Conservation (phyloP, 495 filamentous ascomycete species). For the Talaromyces ruber region DNA sequence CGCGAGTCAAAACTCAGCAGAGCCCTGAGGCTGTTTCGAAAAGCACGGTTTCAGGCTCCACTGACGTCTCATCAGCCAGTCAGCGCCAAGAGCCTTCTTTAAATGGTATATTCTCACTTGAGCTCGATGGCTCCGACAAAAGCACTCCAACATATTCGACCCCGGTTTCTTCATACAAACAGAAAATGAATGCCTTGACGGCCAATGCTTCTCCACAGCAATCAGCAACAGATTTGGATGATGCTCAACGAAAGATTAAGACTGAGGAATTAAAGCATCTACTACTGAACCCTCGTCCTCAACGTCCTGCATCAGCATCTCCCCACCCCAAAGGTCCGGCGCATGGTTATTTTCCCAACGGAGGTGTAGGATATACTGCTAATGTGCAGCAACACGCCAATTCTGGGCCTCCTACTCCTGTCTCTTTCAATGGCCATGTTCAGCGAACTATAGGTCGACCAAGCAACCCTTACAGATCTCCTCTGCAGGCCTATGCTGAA, state of each 20-base stretch:
- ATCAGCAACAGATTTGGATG: conserved; percentile 15
- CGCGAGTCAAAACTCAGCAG: conserved; percentile 34
- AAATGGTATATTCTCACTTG: conserved; percentile 54
- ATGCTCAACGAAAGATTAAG: conserved; percentile 34
- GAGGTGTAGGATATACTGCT: conserved; percentile 20
- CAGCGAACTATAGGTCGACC: background rate
- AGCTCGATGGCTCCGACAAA: conserved; percentile 48
- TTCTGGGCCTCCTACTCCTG: conserved; percentile 26
- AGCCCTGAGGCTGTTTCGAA: conserved; percentile 34
- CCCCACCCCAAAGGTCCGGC: conserved; percentile 11
- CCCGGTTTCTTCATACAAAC: conserved; percentile 59
- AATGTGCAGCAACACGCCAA: conserved; percentile 28
- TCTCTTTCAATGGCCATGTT: conserved; percentile 8
- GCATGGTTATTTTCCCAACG: background rate
- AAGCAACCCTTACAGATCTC: background rate
- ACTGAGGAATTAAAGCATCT: conserved; percentile 39
- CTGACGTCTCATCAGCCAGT: conserved; percentile 19
- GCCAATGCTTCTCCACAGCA: conserved; percentile 19
- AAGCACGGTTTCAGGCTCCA: conserved; percentile 24
- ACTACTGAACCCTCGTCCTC: conserved; percentile 36
- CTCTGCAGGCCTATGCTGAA: background rate
- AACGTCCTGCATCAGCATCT: conserved; percentile 25
- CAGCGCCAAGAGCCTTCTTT: conserved; percentile 27
- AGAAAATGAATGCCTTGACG: conserved; percentile 52
- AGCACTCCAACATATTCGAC: conserved; percentile 48